These are phyloP conservation scores for Carex arenaria DNA, from an alignment of 202 grass and related monocot genomes.

Conservation along the genomic window DNA sequence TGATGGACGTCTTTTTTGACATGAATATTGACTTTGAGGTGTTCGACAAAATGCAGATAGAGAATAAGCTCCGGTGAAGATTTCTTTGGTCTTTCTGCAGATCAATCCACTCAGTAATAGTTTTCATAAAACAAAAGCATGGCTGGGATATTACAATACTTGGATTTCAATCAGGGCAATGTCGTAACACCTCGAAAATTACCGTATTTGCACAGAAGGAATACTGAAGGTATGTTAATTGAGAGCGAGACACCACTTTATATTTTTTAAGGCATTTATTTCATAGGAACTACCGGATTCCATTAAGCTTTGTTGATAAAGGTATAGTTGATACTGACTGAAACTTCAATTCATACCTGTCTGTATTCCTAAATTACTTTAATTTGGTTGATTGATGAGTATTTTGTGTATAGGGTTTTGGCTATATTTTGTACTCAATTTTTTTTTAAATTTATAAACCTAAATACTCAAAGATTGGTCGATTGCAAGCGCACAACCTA, in stretches of 20 bases:
- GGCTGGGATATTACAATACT: slow-evolving; percentile 71
- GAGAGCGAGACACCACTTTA: not conserved
- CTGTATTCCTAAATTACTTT: not conserved
- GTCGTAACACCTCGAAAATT: slow-evolving; percentile 60
- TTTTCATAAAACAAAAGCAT: not conserved
- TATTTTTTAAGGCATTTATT: not conserved
- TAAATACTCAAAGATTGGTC: too few relatives aligned
- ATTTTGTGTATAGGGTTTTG: too few relatives aligned
- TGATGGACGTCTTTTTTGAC: not conserved
- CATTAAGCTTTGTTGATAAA: not conserved
- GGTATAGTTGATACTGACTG: not conserved
- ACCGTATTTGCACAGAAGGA: slow-evolving; percentile 33
- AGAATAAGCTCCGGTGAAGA: slow-evolving; percentile 5
- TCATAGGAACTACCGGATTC: not conserved
- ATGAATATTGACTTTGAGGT: slow-evolving; percentile 7
- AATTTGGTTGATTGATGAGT: not conserved
- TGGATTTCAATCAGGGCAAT: slow-evolving; percentile 67
- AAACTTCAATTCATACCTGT: slow-evolving; percentile 13
- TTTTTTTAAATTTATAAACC: too few relatives aligned
- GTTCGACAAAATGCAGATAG: slow-evolving; percentile 16
- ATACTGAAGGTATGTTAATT: slow-evolving; percentile 46
- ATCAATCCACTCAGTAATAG: slow-evolving; percentile 19
- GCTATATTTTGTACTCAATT: too few relatives aligned
- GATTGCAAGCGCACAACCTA: too few relatives aligned
- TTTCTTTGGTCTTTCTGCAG: not conserved